Evolutionary conservation across 139 green algal genomes (phyloP).

Genomic region (Edaphochlamys debaryana): DNA sequence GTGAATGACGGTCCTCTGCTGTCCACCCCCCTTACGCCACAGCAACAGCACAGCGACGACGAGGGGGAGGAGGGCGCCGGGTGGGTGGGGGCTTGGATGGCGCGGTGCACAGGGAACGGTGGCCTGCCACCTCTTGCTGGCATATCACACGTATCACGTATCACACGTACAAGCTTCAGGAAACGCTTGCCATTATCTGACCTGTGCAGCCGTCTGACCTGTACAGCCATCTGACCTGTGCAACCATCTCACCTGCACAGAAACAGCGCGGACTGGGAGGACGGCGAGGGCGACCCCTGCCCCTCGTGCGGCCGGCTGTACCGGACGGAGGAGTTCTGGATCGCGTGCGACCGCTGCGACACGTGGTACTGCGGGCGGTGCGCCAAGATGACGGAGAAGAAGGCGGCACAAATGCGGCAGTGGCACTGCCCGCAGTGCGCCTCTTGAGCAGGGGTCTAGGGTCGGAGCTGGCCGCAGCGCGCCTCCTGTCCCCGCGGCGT

Average conservation of each 20-base stretch:
- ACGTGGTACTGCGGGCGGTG: constrained; percentile 81
- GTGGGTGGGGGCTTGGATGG: too few species aligned
- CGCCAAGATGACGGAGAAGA: constrained; percentile 77
- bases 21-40: neutral
- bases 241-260: too few species aligned
- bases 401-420: constrained; percentile 66
- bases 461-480: too few species aligned
- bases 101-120: neutral
- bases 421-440: constrained; percentile 64
- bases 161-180: too few species aligned
- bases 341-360: constrained; percentile 80
- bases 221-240: too few species aligned
- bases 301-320: constrained; percentile 73
- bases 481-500: too few species aligned
- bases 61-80: constrained; percentile 18
- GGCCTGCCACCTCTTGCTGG: too few species aligned
- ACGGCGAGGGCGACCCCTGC: constrained; percentile 84
- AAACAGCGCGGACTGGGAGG: constrained; percentile 61
- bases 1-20: too few species aligned
- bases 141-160: too few species aligned
- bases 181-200: too few species aligned
- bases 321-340: constrained; percentile 84
- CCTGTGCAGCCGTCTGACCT: too few species aligned
- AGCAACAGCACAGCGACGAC: constrained; percentile 25
- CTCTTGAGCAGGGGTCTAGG: too few species aligned